A percentile compares a stretch with the other conserved stretches of the same genome.
phyloP scores from a whole-genome alignment of 495 filamentous ascomycete species.

The Hyaloscypha variabilis region DNA sequence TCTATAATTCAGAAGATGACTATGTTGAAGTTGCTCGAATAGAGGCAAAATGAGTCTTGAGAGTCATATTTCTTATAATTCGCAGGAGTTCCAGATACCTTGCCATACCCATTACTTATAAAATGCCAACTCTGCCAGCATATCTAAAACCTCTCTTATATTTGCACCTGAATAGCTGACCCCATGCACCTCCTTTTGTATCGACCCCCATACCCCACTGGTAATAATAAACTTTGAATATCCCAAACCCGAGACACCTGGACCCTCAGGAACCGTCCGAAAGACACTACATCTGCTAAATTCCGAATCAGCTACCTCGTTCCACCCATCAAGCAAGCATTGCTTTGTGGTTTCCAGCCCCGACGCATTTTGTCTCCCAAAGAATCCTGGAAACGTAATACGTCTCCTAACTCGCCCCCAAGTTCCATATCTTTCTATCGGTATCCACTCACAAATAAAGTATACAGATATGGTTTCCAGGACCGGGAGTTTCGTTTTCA shows the following conservation, averaged over 20 bases:
- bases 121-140: conserved; percentile 1
- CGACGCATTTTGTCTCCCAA: conserved; percentile 1
- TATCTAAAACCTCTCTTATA: background rate
- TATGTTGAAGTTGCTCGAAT: no score
- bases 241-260: background rate
- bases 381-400: background rate
- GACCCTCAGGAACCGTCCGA: background rate
- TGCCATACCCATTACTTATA: no score
- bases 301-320: background rate
- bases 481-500: conserved; percentile 6
- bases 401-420: background rate
- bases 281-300: background rate
- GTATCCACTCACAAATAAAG: background rate
- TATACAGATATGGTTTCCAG: conserved; percentile 12
- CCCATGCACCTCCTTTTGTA: background rate
- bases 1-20: no score
- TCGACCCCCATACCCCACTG: background rate
- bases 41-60: no score
- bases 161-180: conserved; percentile 9
- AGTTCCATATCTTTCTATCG: conserved; percentile 4
- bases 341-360: background rate
- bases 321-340: conserved; percentile 1
- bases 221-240: conserved; percentile 4
- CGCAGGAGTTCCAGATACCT: no score
- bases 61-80: no score